A percentile compares a stretch with the other conserved stretches of the same genome.
Conservation (phyloP, 2,329 filamentous ascomycete species). For the Epichloe uncinata region DNA sequence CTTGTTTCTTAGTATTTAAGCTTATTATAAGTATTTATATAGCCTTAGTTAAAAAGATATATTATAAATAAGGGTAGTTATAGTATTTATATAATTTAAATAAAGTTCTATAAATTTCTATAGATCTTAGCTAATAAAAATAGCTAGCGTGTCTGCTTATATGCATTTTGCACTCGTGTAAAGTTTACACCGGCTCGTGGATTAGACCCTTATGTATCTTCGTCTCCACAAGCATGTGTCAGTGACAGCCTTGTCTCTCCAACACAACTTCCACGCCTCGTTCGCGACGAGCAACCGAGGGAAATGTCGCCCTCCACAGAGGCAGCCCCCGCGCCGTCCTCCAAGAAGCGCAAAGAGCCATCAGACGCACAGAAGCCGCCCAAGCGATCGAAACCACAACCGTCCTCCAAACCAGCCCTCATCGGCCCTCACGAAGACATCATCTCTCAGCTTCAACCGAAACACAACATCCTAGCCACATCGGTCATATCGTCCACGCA, state of each 20-base stretch:
- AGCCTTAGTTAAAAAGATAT: too few relatives aligned
- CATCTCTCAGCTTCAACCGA: slow-evolving; percentile 28
- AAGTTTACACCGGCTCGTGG: too few relatives aligned
- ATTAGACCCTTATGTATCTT: too few relatives aligned
- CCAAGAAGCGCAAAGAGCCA: slow-evolving; percentile 1
- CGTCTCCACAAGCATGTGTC: too few relatives aligned
- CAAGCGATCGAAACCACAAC: slow-evolving; percentile 4
- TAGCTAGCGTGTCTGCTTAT: too few relatives aligned
- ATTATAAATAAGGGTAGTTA: too few relatives aligned
- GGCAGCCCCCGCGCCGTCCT: neutral
- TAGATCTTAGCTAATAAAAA: too few relatives aligned
- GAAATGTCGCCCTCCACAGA: neutral
- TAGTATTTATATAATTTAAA: too few relatives aligned
- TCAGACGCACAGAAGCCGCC: neutral
- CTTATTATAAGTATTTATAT: too few relatives aligned
- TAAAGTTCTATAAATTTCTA: too few relatives aligned
- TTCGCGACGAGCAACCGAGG: neutral
- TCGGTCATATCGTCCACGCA: slow-evolving; percentile 47
- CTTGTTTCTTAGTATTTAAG: too few relatives aligned
- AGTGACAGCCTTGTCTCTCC: neutral
- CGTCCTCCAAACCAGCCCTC: slow-evolving; percentile 11
- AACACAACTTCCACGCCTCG: neutral
- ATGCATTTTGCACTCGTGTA: too few relatives aligned
- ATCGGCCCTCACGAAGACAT: slow-evolving; percentile 27
- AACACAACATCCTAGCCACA: slow-evolving; percentile 36